phyloP scores from a whole-genome alignment of 1,284 basidiomycete genomes.

The Amylostereum areolatum region DNA sequence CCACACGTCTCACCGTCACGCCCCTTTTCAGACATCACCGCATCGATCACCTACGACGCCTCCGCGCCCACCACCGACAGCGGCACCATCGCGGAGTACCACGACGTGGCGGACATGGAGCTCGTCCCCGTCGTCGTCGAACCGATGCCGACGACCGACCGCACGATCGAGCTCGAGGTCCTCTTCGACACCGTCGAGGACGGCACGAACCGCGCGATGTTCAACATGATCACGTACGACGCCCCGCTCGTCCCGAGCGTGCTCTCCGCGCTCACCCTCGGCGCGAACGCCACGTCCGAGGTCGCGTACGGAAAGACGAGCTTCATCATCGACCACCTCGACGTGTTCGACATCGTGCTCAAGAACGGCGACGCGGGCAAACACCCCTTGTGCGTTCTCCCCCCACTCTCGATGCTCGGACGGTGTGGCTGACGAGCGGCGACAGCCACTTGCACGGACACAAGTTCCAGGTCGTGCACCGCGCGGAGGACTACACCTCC shows the following conservation, averaged over 20 bases:
- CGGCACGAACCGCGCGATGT: constrained; percentile 73
- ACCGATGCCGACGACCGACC: constrained; percentile 36
- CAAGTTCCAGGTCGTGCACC: constrained; percentile 73
- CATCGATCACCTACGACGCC: constrained; percentile 63
- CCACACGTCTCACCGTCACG: not conserved
- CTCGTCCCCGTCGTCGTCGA: constrained; percentile 51
- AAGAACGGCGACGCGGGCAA: constrained; percentile 74
- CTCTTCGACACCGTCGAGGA: constrained; percentile 71
- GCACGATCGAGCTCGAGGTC: constrained; percentile 51
- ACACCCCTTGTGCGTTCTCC: constrained; percentile 71
- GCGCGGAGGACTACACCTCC: constrained; percentile 70
- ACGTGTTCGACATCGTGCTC: constrained; percentile 77
- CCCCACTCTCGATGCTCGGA: not conserved
- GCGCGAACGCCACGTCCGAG: constrained; percentile 59
- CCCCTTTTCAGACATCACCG: constrained; percentile 58
- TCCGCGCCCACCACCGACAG: constrained; percentile 43
- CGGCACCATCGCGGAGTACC: constrained; percentile 46
- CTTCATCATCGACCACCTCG: constrained; percentile 68
- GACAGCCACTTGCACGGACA: constrained; percentile 83
- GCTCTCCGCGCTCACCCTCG: constrained; percentile 73
- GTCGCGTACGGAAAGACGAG: constrained; percentile 78
- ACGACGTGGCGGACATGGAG: constrained; percentile 53
- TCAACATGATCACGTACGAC: constrained; percentile 71
- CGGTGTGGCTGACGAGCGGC: not conserved
- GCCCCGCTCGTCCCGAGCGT: constrained; percentile 66